Base-by-base conservation (phyloP, 345 rosid genomes). In the Draba incana region DNA sequence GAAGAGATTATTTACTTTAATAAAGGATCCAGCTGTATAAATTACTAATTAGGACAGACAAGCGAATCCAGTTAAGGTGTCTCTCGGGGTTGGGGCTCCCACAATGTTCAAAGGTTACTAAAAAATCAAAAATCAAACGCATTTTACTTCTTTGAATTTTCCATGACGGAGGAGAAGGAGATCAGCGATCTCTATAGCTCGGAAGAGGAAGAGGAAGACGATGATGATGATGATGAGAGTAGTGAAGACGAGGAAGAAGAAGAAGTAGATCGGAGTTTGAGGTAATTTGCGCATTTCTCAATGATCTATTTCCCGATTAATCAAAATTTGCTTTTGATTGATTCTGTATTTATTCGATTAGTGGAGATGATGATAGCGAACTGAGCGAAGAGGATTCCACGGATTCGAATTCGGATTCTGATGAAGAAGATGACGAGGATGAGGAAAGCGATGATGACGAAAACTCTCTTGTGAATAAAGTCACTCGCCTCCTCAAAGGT, bases 401-500 rank as follows among this genome's bases (percentile, higher is more conserved):
- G 16, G 74, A 62, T 61, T 62, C 64, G 14, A 62, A 75, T 31
- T 62, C 52, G 6, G 83, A 67, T 15, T 54, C 20, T 12, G 70
- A 68, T 7, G 58, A 69, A 3, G 75, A 41, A 0, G 74, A 68
- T 3, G 67, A 30, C 3, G 64, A 30, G 12, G 74, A 54, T 0
- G 73, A 73, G 0, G 68, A 70, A 1, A 57, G 35, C 1, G 83
- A 69, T 2, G 77, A 70, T 2, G 79, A 70, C 2, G 83, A 75
- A 25, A 82, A 79, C 51, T 74, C 83, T 69, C 73, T 80, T 49
- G 81, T 77, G 62, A 41, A 68, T 38, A 75, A 64, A 76, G 83
- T 83, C 66, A 62, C 78, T 58, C 50, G 67, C 51, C 76, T 81
- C 35, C 80, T 87, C 54, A 57, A 75, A 77, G 89, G 85, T 83